Evolutionary conservation across 2,329 filamentous ascomycete species (phyloP).

Genomic region (Pestalotiopsis sp.): DNA sequence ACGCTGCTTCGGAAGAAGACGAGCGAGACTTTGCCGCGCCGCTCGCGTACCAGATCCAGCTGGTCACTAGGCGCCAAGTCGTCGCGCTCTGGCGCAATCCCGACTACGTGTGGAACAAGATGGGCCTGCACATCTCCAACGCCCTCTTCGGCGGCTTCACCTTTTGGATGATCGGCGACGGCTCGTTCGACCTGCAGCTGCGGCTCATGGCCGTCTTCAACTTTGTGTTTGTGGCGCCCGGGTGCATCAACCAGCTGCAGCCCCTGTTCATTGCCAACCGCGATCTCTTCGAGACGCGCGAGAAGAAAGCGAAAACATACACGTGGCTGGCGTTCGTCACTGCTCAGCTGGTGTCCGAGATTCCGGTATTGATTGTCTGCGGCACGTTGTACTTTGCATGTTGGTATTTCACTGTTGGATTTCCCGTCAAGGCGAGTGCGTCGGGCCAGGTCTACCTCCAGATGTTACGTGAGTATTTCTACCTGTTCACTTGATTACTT

Average conservation of each 20-base stretch:
- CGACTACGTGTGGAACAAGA: slow-evolving; percentile 49
- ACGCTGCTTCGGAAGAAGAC: background rate
- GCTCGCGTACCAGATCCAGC: slow-evolving; percentile 11
- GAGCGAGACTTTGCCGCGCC: slow-evolving; percentile 16
- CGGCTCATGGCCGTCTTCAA: slow-evolving; percentile 54
- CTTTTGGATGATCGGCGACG: slow-evolving; percentile 46
- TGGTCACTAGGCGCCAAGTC: slow-evolving; percentile 17
- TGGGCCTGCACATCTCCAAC: slow-evolving; percentile 43
- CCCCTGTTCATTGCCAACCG: slow-evolving; percentile 84
- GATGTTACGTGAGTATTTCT: slow-evolving; percentile 35
- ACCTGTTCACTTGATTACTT: background rate
- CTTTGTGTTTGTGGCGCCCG: slow-evolving; percentile 55
- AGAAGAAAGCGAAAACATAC: slow-evolving; percentile 83
- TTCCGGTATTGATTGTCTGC: slow-evolving; percentile 47
- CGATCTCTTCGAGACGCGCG: slow-evolving; percentile 83
- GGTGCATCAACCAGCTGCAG: slow-evolving; percentile 54
- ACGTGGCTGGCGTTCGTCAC: slow-evolving; percentile 82
- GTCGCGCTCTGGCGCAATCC: slow-evolving; percentile 17
- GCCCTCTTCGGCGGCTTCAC: slow-evolving; percentile 48
- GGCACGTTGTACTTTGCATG: slow-evolving; percentile 47
- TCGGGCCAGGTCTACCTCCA: slow-evolving; percentile 41
- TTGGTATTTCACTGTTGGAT: slow-evolving; percentile 47
- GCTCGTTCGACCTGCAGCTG: slow-evolving; percentile 42
- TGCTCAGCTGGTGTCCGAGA: slow-evolving; percentile 47
- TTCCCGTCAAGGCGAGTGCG: slow-evolving; percentile 32